Conservation (phyloP, 768 basidiomycete species). For the Russula compacta region DNA sequence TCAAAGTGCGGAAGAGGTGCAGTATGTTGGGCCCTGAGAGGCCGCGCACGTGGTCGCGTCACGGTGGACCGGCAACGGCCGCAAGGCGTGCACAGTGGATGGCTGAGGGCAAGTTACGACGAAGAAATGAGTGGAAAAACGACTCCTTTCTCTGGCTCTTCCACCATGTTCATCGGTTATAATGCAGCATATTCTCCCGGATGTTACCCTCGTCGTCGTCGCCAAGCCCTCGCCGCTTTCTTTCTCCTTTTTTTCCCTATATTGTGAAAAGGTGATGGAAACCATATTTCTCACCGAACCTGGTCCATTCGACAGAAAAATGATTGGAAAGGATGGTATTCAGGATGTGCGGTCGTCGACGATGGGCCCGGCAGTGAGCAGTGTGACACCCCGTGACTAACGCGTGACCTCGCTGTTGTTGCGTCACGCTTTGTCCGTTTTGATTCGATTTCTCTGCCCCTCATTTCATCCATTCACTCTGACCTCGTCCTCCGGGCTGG, state of each 20-base stretch:
- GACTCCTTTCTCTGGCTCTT: conserved; percentile 10
- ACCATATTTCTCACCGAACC: background rate
- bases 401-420: conserved; percentile 14
- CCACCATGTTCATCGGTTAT: conserved; percentile 12
- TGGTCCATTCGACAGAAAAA: conserved; percentile 8
- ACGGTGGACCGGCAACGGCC: conserved; percentile 15
- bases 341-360: conserved; percentile 5
- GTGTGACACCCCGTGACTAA: conserved; percentile 13
- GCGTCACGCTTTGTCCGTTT: conserved; percentile 12
- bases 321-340: background rate
- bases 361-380: background rate
- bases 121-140: conserved; percentile 16
- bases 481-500: background rate
- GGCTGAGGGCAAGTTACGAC: conserved; percentile 15
- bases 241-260: conserved; percentile 2
- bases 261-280: background rate
- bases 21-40: background rate
- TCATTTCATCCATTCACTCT: background rate
- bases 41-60: conserved; percentile 11
- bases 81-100: conserved; percentile 17
- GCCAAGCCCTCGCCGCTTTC: background rate
- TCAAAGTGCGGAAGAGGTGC: no score
- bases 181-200: conserved; percentile 6
- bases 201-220: background rate
- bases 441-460: conserved; percentile 12